These are phyloP conservation scores for Meredithiella fracta DNA, from an alignment of 2,329 filamentous ascomycete species.

Conservation along the genomic window DNA sequence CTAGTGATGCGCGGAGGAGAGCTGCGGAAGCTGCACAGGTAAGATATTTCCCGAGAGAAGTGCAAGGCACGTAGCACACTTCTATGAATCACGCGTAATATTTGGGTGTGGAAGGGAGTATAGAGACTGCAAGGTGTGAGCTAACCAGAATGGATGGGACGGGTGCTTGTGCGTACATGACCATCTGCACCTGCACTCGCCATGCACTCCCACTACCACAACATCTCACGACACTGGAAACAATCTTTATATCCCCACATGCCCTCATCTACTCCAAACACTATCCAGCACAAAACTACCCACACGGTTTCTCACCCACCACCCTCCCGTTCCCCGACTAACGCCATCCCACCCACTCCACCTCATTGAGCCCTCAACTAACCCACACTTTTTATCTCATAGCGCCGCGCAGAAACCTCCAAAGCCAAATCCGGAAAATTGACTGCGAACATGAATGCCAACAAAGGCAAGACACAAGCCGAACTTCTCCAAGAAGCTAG, in stretches of 20 bases:
- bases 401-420: constrained; percentile 49
- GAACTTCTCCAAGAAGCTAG: constrained; percentile 54
- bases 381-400: constrained; percentile 4
- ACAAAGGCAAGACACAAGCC: constrained; percentile 56
- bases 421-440: constrained; percentile 51
- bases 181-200: no score
- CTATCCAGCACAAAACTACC: not conserved
- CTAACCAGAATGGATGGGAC: no score
- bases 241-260: no score
- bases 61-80: no score
- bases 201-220: no score
- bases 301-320: not conserved
- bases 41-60: not conserved
- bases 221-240: no score
- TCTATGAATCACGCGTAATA: no score
- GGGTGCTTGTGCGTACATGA: no score
- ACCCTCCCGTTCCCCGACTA: not conserved
- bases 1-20: constrained; percentile 10
- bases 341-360: not conserved
- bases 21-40: constrained; percentile 12
- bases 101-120: no score
- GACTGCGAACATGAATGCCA: constrained; percentile 50
- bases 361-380: not conserved
- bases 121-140: no score
- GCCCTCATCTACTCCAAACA: not conserved